Evolutionary conservation across 2,329 filamentous ascomycete species (phyloP), one percentile per base, ranked within the genome.

Genomic region (Drechslerella stenobrocha): DNA sequence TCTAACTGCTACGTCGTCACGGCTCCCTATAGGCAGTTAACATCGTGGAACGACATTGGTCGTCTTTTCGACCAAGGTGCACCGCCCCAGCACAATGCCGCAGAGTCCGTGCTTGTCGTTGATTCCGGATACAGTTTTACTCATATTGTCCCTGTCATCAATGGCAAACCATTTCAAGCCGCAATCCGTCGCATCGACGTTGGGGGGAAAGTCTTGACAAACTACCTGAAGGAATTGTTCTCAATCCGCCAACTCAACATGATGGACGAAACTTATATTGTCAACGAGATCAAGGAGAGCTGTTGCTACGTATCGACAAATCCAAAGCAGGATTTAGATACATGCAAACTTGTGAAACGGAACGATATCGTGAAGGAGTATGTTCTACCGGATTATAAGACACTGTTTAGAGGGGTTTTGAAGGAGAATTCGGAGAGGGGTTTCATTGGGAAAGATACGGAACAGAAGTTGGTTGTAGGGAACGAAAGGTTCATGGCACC

Each of bases 111-210:
- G n/a, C 81, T 98, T 23, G 81, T 97, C 9, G 83, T 98, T 72
- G 93, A 98, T 75, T 89, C 88, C 0, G 91, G 91, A 20, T 96
- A 96, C 75, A 96, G 91, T 0, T 88, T 95, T 74, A 96, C 93
- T 0, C 96, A 88, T 1, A 81, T 97, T 52, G 92, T 91, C 0
- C 93, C 93, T 0, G 79, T 97, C 1, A 85, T 96, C 71, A 84
- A 85, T 53, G 92, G 91, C 23, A 85, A 84, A 22, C 87, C 92
- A 1, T 77, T 97, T 3, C 90, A 96, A 71, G 80, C 85, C 0
- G 90, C 88, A 0, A 84, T 95, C 56, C 86, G 92, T 18, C 83
- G 93, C 35, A 84, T 98, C 46, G 90, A 96, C 56, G 82, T 97
- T 4, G 93, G 93, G 42, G 93, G 93, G 60, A 97, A 96, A 77